Evolutionary conservation across 805 yeast genomes (phyloP).

Genomic region (Spathaspora passalidarum): DNA sequence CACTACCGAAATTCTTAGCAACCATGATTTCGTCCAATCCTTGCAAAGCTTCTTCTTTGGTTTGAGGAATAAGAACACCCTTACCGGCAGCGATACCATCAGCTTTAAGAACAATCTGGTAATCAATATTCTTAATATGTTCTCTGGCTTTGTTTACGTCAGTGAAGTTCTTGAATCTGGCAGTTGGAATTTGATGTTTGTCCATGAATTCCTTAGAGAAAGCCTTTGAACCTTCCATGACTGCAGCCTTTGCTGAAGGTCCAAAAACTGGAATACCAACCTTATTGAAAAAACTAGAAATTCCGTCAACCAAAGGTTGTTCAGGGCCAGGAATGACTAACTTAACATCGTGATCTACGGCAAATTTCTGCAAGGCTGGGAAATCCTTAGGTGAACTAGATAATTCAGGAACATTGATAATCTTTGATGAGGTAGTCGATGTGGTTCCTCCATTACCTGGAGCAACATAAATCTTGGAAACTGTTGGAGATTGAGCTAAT

Average conservation of each 20-base stretch:
- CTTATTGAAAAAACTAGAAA: conserved; percentile 64
- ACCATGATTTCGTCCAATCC: conserved; percentile 90
- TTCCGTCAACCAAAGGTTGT: conserved; percentile 95
- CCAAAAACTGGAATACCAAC: conserved; percentile 97
- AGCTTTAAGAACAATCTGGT: conserved; percentile 89
- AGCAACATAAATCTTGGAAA: conserved; percentile 77
- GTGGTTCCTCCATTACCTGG: conserved; percentile 97
- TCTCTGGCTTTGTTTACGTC: conserved; percentile 70
- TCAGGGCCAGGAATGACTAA: conserved; percentile 98
- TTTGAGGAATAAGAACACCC: conserved; percentile 91
- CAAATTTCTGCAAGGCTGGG: conserved; percentile 67
- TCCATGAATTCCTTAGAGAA: conserved; percentile 93
- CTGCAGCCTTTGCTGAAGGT: conserved; percentile 87
- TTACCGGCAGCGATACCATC: conserved; percentile 99
- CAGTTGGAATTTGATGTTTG: conserved; percentile 90
- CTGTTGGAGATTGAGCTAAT: conserved; percentile 72
- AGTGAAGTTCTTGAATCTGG: conserved; percentile 80
- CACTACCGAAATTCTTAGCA: conserved; percentile 81
- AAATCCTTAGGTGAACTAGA: conserved; percentile 68
- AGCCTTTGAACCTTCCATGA: conserved; percentile 95
- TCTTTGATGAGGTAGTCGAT: conserved; percentile 48
- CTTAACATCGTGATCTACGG: conserved; percentile 58
- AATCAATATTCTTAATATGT: conserved; percentile 62
- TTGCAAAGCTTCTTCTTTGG: conserved; percentile 76
- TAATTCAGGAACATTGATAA: conserved; percentile 63